Base-by-base conservation (phyloP, 192 early-diverging fungal species). In the Funneliformis mosseae region DNA sequence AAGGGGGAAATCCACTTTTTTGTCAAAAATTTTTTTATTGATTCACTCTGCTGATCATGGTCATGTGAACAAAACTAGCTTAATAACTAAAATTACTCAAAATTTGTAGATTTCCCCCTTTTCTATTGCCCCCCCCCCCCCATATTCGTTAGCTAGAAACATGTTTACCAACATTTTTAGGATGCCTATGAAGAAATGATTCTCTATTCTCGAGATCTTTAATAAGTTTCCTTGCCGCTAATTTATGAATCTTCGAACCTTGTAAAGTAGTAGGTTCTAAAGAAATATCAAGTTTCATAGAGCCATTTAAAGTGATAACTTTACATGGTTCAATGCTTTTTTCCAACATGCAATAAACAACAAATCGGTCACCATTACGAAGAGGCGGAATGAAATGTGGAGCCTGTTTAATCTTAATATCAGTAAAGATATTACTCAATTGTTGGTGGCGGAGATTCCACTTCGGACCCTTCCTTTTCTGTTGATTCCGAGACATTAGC, bases 141-240 rank as follows among this genome's bases (percentile, higher is more conserved):
- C 48, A 5, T 66, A 9, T 1, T 78, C 23, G 14, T 39, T 63
- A 45, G 50, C 42, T 28, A 50, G 3, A 23, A 16, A 68, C 18
- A 48, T 23, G 41, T 55, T 78, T 62, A 33, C 33, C 33, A 33
- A 3, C 33, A 33, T 33, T 33, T 27, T 78, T 50, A 11, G 39
- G 9, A 77, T 64, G 21, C 16, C 18, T 27, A 78, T 78, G 77
- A 8, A 78, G 41, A 78, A 18, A 68, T 4, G 43, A 68, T 16
- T 4, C 68, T 25, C 48, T 28, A n/a, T 78, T 66, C 55, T 78
- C 77, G n/a, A 78, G 18, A 69, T 78, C 42, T 63, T 68, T 64
- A 43, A 78, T 78, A 4, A 78, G 27, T 78, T 78, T 78, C 23
- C 77, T 27, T 25, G 77, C 77, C 14, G 64, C 77, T 14, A 78